Evolutionary conservation across 164 flowering plant genomes (phyloP), one percentile per base, ranked within the genome.

Genomic region (Nymphaea colorata): DNA sequence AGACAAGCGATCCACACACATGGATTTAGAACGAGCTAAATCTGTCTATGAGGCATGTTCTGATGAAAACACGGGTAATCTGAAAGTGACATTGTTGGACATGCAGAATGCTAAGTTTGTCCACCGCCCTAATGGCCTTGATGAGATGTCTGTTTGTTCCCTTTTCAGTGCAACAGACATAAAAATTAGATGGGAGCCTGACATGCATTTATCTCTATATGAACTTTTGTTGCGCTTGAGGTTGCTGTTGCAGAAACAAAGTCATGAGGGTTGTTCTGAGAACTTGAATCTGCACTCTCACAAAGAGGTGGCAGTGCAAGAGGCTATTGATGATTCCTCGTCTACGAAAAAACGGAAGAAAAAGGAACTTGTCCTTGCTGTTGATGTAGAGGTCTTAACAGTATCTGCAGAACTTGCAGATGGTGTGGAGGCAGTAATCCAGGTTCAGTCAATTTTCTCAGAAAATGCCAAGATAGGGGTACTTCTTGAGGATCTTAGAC

Each of bases 61-160:
- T 71, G 88, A 81, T 68, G 88, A 81, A 65, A 64, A 70, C 64
- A 76, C 41, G 69, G 76, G 81, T 64, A 80, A 73, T 62, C 69
- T 86, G 74, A 86, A 85, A 75, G 84, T 95, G 44, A 69, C 79
- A 47, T 69, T 95, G 71, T 81, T 95, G 77, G 99, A 95, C 75
- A 84, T 95, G 89, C 91, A 88, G 66, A 95, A 95, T 82, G 88
- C 97, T 68, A 92, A 92, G 74, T 86, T 92, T 82, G 98, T 95
- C 14, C 84, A 84, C 66, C 89, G 97, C 65, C 78, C 94, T 72
- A 96, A 91, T 71, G 94, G 93, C 43, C 82, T 77, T 45, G 92
- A 86, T 75, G 97, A 90, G 72, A 75, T 86, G 59, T 79, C 90
- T 65, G 86, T 86, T 55, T 90, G 97, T 82, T 95, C 98, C 67